These are phyloP conservation scores for Rubroshorea leprosula DNA, from an alignment of 345 rosid species.

Conservation along the genomic window DNA sequence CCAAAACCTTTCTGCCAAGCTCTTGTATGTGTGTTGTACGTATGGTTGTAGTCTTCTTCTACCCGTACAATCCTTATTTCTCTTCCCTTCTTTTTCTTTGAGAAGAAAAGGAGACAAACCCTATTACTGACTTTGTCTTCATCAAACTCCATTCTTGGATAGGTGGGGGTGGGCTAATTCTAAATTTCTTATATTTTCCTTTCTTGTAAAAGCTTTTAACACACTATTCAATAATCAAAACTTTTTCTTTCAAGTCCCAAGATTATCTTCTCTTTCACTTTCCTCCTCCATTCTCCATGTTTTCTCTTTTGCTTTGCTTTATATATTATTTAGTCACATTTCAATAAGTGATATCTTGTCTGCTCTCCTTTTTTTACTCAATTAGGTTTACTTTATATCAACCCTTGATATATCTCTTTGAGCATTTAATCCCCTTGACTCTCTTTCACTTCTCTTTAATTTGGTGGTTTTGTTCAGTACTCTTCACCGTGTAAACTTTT, in stretches of 20 bases:
- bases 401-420: too few relatives aligned
- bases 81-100: conserved; percentile 16
- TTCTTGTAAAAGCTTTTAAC: conserved; percentile 12
- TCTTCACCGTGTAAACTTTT: conserved; percentile 17
- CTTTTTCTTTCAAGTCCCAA: conserved; percentile 51
- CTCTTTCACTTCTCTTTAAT: conserved; percentile 13
- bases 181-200: background rate
- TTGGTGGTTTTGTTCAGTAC: conserved; percentile 27
- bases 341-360: conserved; percentile 40
- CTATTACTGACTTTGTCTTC: conserved; percentile 40
- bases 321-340: conserved; percentile 36
- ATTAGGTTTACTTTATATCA: conserved; percentile 20
- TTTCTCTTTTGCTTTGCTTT: conserved; percentile 11
- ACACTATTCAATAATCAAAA: conserved; percentile 25
- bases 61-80: background rate
- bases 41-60: background rate
- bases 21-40: background rate
- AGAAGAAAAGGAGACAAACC: conserved; percentile 38
- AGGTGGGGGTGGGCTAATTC: background rate
- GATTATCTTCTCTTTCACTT: conserved; percentile 23
- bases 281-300: conserved; percentile 23
- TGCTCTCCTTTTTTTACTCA: conserved; percentile 28
- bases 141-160: conserved; percentile 2
- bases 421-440: conserved; percentile 8
- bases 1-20: background rate